Conservation (phyloP, 768 basidiomycete genomes). For the Rhizopogon vinicolor region DNA sequence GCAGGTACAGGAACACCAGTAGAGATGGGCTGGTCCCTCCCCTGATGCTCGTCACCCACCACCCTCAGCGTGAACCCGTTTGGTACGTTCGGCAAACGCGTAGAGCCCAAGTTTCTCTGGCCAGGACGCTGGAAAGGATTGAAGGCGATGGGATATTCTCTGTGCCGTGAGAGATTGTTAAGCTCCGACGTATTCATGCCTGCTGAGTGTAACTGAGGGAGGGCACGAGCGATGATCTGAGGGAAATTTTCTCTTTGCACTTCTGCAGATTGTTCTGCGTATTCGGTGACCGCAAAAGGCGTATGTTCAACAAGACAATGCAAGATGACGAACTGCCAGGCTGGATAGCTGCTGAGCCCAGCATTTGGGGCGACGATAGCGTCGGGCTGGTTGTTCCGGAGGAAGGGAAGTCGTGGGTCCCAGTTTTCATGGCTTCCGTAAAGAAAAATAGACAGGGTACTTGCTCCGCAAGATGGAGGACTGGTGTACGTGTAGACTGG, state of each 20-base stretch:
- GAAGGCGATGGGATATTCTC: slow-evolving; percentile 24
- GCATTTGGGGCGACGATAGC: slow-evolving; percentile 40
- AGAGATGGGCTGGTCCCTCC: not conserved
- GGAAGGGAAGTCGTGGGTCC: slow-evolving; percentile 18
- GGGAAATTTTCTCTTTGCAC: slow-evolving; percentile 24
- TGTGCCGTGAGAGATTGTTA: slow-evolving; percentile 18
- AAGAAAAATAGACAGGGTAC: slow-evolving; percentile 34
- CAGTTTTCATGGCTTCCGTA: slow-evolving; percentile 22
- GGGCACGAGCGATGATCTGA: slow-evolving; percentile 22
- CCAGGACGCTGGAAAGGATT: slow-evolving; percentile 31
- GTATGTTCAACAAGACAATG: slow-evolving; percentile 22
- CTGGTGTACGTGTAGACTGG: slow-evolving; percentile 32
- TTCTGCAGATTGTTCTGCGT: slow-evolving; percentile 32
- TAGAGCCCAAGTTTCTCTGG: slow-evolving; percentile 21
- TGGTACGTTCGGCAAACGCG: slow-evolving; percentile 24
- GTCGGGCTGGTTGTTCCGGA: slow-evolving; percentile 27
- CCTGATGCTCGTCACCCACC: slow-evolving; percentile 14
- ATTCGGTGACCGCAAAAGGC: slow-evolving; percentile 32
- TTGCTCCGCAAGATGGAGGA: slow-evolving; percentile 32
- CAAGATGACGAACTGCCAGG: slow-evolving; percentile 33
- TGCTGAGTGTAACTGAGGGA: slow-evolving; percentile 14
- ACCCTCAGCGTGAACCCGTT: slow-evolving; percentile 28
- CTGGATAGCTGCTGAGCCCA: slow-evolving; percentile 30
- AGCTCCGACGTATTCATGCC: slow-evolving; percentile 17
- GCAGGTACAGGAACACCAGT: not conserved